Evolutionary conservation across 176 grass and related monocot genomes (phyloP).

Genomic region (Lolium multiflorum): DNA sequence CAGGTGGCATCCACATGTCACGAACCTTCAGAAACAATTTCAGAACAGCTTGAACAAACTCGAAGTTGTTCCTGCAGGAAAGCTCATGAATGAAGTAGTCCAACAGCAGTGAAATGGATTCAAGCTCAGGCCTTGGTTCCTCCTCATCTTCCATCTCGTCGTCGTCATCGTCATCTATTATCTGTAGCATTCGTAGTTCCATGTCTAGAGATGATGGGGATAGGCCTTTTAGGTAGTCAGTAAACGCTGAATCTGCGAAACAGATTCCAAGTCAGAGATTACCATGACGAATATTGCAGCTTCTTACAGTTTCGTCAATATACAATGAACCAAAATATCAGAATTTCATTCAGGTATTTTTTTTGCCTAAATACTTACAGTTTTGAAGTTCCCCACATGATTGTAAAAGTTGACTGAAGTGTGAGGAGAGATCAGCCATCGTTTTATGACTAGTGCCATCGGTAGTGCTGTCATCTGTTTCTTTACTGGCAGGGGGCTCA

Average conservation of each 20-base stretch:
- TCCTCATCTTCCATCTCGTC: constrained; percentile 57
- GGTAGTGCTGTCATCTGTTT: constrained; percentile 47
- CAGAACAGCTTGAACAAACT: constrained; percentile 93
- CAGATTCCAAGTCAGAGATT: not conserved
- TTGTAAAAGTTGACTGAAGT: constrained; percentile 69
- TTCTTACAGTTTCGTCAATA: constrained; percentile 31
- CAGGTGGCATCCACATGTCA: not conserved
- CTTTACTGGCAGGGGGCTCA: constrained; percentile 60
- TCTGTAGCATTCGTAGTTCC: constrained; percentile 89
- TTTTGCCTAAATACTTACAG: constrained; percentile 46
- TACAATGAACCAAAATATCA: not conserved
- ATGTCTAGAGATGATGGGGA: constrained; percentile 87
- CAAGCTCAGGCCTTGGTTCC: constrained; percentile 75
- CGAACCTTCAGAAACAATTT: constrained; percentile 94
- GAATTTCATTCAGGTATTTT: not conserved
- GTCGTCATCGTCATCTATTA: constrained; percentile 62
- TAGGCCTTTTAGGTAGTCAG: constrained; percentile 80
- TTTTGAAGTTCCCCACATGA: constrained; percentile 69
- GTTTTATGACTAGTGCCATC: constrained; percentile 50
- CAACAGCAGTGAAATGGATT: constrained; percentile 71
- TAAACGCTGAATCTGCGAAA: constrained; percentile 83
- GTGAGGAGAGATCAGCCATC: constrained; percentile 70
- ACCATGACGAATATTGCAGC: not conserved
- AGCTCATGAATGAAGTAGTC: constrained; percentile 92
- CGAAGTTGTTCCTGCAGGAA: constrained; percentile 85